Percentiles rank a stretch among this genome's conserved stretches.
Evolutionary conservation across 306 rosid species (phyloP).

Genomic region (Alnus rubra): DNA sequence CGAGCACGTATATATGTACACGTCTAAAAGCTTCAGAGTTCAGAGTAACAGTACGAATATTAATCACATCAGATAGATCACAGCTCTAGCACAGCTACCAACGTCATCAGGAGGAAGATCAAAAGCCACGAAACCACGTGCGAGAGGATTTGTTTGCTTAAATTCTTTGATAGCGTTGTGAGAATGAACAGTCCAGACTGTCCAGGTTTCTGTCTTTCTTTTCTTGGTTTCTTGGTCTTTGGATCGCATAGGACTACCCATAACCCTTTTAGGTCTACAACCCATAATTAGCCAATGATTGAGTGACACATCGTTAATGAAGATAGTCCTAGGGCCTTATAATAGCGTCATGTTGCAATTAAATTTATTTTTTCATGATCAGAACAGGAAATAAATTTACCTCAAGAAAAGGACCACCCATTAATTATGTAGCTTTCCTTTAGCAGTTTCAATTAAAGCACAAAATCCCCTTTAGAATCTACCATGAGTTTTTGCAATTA

Average conservation of each 20-base stretch:
- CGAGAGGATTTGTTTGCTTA: neutral
- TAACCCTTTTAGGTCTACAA: neutral
- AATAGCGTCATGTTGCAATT: conserved; percentile 1
- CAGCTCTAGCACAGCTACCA: neutral
- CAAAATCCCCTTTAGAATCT: no score
- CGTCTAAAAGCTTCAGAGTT: neutral
- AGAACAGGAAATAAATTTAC: no score
- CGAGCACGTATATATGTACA: neutral
- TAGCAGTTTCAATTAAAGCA: no score
- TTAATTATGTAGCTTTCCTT: no score
- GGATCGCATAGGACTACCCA: neutral
- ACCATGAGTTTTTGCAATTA: no score
- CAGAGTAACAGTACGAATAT: neutral
- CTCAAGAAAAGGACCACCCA: no score
- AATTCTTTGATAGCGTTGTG: conserved; percentile 4
- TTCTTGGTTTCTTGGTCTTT: neutral
- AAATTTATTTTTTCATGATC: neutral
- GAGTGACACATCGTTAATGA: neutral
- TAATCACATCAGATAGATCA: neutral
- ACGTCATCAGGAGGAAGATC: no score
- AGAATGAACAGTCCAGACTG: conserved; percentile 15
- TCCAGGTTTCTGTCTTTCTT: neutral
- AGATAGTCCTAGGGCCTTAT: neutral
- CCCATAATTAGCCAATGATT: conserved; percentile 32
- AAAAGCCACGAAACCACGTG: no score